phyloP scores from a whole-genome alignment of 345 rosid species.

The Carallia brachiata region DNA sequence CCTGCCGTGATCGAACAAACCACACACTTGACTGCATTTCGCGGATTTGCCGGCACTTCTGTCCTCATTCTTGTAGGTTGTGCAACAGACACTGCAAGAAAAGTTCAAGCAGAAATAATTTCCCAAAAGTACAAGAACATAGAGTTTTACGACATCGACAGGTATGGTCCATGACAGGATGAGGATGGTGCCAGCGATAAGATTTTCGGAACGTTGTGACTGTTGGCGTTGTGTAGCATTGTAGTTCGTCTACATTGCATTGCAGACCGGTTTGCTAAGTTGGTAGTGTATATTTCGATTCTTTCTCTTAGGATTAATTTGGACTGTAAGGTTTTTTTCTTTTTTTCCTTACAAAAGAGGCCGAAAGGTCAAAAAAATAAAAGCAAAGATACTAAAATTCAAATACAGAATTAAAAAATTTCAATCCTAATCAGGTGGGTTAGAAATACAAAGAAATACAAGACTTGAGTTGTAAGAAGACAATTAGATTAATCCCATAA shows the following conservation, averaged over 20 bases:
- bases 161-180: slow-evolving; percentile 26
- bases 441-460: too few species aligned
- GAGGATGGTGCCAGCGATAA: neutral
- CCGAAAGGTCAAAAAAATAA: too few species aligned
- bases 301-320: neutral
- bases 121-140: slow-evolving; percentile 95
- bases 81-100: slow-evolving; percentile 95
- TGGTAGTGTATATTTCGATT: slow-evolving; percentile 1
- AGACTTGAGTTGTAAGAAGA: neutral
- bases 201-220: neutral
- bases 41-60: slow-evolving; percentile 98
- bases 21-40: slow-evolving; percentile 92
- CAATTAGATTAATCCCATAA: too few species aligned
- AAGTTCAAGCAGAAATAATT: slow-evolving; percentile 92
- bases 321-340: neutral
- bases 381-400: too few species aligned
- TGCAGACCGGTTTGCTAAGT: neutral
- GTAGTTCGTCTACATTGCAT: neutral
- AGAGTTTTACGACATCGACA: slow-evolving; percentile 79
- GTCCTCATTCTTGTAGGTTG: slow-evolving; percentile 99
- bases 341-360: too few species aligned
- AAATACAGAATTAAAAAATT: too few species aligned
- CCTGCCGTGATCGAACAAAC: slow-evolving; percentile 84
- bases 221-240: neutral
- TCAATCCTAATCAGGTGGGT: too few species aligned